Conservation (phyloP, 2,329 filamentous ascomycete genomes). For the Gaeumannomyces tritici region DNA sequence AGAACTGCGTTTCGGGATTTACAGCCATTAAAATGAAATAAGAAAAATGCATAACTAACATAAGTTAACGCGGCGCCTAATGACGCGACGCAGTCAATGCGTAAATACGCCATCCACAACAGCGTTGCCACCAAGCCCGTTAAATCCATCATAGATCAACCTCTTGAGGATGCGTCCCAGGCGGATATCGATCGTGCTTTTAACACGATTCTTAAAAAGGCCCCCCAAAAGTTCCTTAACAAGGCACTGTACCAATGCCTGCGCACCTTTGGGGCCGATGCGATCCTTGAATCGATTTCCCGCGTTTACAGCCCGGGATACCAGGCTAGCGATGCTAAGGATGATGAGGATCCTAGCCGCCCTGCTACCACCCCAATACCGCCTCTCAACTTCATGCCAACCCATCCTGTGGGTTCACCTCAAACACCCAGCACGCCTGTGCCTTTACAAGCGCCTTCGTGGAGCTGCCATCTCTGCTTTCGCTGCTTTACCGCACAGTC, state of each 20-base stretch:
- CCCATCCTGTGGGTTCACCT: neutral
- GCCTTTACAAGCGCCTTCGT: neutral
- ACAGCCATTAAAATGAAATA: no score
- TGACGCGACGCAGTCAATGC: conserved; percentile 26
- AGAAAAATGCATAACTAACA: conserved; percentile 14
- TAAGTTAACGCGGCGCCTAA: conserved; percentile 41
- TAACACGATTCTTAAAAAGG: conserved; percentile 32
- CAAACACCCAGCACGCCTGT: neutral
- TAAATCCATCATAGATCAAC: conserved; percentile 25
- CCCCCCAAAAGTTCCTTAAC: conserved; percentile 40
- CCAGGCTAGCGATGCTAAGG: conserved; percentile 37
- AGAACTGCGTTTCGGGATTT: neutral
- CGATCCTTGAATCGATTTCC: conserved; percentile 46
- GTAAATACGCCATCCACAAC: conserved; percentile 29
- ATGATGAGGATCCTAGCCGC: conserved; percentile 17
- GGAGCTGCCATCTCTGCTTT: conserved; percentile 2
- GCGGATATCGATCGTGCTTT: conserved; percentile 35
- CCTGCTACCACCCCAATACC: neutral
- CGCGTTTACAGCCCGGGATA: conserved; percentile 48
- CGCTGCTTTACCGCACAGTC: neutral
- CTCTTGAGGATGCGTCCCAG: conserved; percentile 28
- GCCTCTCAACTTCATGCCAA: neutral
- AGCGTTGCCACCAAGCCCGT: conserved; percentile 37
- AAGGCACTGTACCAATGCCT: conserved; percentile 39
- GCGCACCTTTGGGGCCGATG: conserved; percentile 41